Conservation (phyloP, 371 early-diverging fungal species). For the Basidiobolus meristosporus region DNA sequence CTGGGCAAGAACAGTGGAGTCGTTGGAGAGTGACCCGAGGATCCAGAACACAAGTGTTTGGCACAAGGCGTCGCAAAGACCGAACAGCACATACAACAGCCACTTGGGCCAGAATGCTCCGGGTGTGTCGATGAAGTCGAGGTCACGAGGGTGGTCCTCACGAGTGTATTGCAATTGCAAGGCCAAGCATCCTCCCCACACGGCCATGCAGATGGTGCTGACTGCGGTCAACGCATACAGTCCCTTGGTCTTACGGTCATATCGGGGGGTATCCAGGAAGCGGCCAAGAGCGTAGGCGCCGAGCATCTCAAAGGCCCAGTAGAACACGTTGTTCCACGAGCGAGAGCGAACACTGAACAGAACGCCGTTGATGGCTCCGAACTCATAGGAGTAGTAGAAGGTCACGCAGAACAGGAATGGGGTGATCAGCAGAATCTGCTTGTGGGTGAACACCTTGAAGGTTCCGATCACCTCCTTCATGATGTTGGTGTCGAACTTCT, state of each 20-base stretch:
- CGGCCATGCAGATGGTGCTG: slow-evolving; percentile 19
- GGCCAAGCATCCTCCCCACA: slow-evolving; percentile 39
- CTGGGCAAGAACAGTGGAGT: slow-evolving; percentile 36
- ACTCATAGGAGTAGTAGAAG: slow-evolving; percentile 60
- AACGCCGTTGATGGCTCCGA: slow-evolving; percentile 20
- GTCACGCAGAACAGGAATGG: slow-evolving; percentile 56
- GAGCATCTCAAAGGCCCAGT: slow-evolving; percentile 50
- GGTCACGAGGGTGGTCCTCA: slow-evolving; percentile 5
- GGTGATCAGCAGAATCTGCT: slow-evolving; percentile 29
- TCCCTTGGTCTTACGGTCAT: slow-evolving; percentile 26
- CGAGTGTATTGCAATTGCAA: slow-evolving; percentile 28
- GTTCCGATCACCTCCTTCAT: slow-evolving; percentile 29
- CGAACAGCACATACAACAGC: slow-evolving; percentile 13
- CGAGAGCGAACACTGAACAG: slow-evolving; percentile 37
- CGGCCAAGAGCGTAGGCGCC: slow-evolving; percentile 26
- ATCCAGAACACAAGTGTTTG: slow-evolving; percentile 29
- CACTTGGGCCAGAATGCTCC: no score
- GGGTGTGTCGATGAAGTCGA: slow-evolving; percentile 10
- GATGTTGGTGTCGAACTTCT: slow-evolving; percentile 19
- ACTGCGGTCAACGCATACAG: slow-evolving; percentile 23
- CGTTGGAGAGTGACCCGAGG: slow-evolving; percentile 55
- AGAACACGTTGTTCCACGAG: slow-evolving; percentile 40
- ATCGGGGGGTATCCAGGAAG: slow-evolving; percentile 22
- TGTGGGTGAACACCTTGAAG: slow-evolving; percentile 37
- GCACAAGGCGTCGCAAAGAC: slow-evolving; percentile 44